Conservation (phyloP, 495 filamentous ascomycete genomes). For the Hyaloscypha bicolor region DNA sequence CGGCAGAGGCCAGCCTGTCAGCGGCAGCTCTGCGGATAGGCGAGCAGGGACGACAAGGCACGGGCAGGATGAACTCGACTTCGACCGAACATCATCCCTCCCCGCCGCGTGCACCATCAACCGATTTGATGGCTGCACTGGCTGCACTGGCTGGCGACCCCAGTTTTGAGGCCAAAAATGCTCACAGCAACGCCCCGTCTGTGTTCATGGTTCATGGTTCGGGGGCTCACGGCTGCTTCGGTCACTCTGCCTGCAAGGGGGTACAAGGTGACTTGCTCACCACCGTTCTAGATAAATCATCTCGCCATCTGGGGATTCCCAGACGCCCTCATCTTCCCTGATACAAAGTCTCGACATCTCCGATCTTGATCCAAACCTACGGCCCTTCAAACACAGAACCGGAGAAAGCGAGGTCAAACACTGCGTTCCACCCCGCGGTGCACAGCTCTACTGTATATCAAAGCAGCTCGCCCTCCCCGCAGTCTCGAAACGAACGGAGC, state of each 20-base stretch:
- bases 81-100: neutral
- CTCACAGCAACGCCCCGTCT: neutral
- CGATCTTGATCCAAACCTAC: neutral
- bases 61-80: neutral
- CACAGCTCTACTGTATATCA: neutral
- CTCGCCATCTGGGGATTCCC: neutral
- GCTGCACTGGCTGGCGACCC: neutral
- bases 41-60: slow-evolving; percentile 1
- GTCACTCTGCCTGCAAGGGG: neutral
- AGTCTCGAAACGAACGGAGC: neutral
- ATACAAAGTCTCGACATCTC: neutral
- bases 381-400: neutral
- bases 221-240: neutral
- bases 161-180: neutral
- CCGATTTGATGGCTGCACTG: neutral
- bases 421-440: neutral
- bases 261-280: too few relatives aligned
- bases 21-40: neutral
- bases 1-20: neutral
- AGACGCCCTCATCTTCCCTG: neutral
- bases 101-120: slow-evolving; percentile 4
- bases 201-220: neutral
- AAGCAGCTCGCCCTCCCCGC: neutral
- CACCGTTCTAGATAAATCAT: neutral
- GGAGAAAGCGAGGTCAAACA: neutral